Conservation (phyloP, 345 rosid genomes). For the Conringia planisiliqua region DNA sequence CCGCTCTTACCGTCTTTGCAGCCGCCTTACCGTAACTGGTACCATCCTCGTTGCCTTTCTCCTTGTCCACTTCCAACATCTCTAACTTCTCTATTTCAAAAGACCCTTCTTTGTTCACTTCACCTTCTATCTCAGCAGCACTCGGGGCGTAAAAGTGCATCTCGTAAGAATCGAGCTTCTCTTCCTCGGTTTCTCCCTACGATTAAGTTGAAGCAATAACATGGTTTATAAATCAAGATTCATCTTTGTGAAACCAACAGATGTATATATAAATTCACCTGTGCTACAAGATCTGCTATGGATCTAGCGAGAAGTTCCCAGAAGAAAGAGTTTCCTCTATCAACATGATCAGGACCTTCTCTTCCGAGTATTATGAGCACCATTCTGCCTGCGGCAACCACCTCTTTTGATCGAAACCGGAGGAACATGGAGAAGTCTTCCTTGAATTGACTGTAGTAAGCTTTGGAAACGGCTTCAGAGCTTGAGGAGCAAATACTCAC, state of each 20-base stretch:
- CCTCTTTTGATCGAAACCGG: constrained; percentile 54
- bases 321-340: constrained; percentile 80
- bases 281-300: constrained; percentile 45
- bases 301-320: constrained; percentile 75
- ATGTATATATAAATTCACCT: constrained; percentile 37
- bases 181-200: constrained; percentile 68
- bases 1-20: constrained; percentile 76
- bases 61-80: constrained; percentile 46
- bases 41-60: constrained; percentile 18
- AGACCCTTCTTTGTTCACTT: constrained; percentile 53
- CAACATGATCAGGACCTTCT: constrained; percentile 54
- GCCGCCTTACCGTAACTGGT: constrained; percentile 55
- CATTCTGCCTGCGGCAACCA: constrained; percentile 56
- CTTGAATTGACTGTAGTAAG: constrained; percentile 64
- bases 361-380: constrained; percentile 72
- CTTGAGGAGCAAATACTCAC: constrained; percentile 61
- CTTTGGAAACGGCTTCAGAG: constrained; percentile 54
- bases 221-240: background rate
- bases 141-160: constrained; percentile 77
- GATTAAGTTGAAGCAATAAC: background rate
- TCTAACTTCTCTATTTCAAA: constrained; percentile 51
- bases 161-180: constrained; percentile 66
- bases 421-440: constrained; percentile 74
- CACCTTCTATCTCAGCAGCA: constrained; percentile 59
- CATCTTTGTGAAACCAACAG: background rate